Conservation (phyloP, 495 filamentous ascomycete genomes). For the Penicillium desertorum region DNA sequence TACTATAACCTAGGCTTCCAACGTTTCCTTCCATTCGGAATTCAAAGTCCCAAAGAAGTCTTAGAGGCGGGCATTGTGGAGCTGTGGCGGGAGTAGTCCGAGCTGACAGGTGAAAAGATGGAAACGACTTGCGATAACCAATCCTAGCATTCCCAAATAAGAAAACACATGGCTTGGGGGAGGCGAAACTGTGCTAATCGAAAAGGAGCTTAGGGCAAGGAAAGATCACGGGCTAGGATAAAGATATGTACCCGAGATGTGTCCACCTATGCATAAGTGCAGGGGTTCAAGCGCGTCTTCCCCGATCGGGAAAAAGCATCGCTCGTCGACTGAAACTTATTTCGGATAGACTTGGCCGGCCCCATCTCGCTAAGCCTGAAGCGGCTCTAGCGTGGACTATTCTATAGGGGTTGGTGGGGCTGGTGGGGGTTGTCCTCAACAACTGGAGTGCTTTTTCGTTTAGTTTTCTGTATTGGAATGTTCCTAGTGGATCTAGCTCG, state of each 20-base stretch:
- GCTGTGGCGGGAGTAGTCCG: not conserved
- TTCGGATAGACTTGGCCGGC: not conserved
- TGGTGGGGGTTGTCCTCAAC: not conserved
- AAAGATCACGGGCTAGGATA: not conserved
- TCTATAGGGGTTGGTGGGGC: not conserved
- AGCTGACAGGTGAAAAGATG: not conserved
- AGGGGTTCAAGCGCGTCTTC: slow-evolving; percentile 8
- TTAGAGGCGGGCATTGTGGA: not conserved
- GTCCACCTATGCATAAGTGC: not conserved
- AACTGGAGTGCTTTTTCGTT: not conserved
- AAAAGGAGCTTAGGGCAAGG: not conserved
- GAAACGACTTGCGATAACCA: not conserved
- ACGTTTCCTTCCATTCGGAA: not conserved
- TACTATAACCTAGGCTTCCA: not conserved
- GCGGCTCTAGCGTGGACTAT: not conserved
- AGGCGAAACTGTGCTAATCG: not conserved
- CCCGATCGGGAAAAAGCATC: slow-evolving; percentile 25
- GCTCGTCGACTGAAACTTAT: slow-evolving; percentile 14
- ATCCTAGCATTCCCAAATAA: not conserved
- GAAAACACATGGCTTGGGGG: not conserved
- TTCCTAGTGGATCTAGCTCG: not conserved
- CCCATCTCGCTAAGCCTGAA: not conserved
- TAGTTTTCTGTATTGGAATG: not conserved
- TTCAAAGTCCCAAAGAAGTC: not conserved
- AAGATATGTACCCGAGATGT: not conserved